phyloP scores from a whole-genome alignment of 768 basidiomycete genomes.

The Pisolithus albus region DNA sequence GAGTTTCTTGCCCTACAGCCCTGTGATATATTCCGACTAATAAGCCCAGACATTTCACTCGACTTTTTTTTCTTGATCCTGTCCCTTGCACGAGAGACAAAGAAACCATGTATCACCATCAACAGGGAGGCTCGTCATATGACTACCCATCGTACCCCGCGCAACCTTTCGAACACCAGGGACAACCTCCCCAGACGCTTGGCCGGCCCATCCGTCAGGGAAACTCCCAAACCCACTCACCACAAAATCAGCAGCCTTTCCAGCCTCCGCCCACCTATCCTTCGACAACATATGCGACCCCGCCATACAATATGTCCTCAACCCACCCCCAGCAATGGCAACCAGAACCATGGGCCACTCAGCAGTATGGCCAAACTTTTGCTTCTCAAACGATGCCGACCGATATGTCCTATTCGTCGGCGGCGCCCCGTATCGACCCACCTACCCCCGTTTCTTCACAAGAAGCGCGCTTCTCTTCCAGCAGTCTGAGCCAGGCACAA shows the following conservation, averaged over 20 bases:
- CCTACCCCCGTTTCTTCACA: constrained; percentile 22
- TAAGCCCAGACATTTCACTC: constrained; percentile 24
- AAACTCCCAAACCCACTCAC: constrained; percentile 29
- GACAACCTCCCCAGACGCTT: constrained; percentile 22
- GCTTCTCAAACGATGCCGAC: constrained; percentile 28
- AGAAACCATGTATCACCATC: constrained; percentile 50
- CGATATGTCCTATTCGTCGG: constrained; percentile 30
- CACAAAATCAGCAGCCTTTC: constrained; percentile 22
- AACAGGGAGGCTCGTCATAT: constrained; percentile 40
- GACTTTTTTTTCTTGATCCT: constrained; percentile 8
- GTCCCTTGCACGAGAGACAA: constrained; percentile 45
- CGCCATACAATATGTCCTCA: constrained; percentile 15
- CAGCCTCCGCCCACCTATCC: constrained; percentile 24
- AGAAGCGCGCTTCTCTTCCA: constrained; percentile 27
- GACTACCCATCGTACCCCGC: constrained; percentile 42
- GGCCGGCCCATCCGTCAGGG: constrained; percentile 23
- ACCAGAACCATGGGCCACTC: constrained; percentile 34
- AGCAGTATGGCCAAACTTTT: constrained; percentile 26
- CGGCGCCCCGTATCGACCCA: constrained; percentile 28
- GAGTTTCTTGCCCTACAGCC: constrained; percentile 22
- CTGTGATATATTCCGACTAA: constrained; percentile 21
- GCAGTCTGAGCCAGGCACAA: constrained; percentile 20
- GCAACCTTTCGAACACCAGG: constrained; percentile 20
- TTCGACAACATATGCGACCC: constrained; percentile 23
- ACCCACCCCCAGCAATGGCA: constrained; percentile 32